These are phyloP conservation scores for Pleurotus ostreatus DNA, from an alignment of 768 basidiomycete genomes.

Conservation along the genomic window DNA sequence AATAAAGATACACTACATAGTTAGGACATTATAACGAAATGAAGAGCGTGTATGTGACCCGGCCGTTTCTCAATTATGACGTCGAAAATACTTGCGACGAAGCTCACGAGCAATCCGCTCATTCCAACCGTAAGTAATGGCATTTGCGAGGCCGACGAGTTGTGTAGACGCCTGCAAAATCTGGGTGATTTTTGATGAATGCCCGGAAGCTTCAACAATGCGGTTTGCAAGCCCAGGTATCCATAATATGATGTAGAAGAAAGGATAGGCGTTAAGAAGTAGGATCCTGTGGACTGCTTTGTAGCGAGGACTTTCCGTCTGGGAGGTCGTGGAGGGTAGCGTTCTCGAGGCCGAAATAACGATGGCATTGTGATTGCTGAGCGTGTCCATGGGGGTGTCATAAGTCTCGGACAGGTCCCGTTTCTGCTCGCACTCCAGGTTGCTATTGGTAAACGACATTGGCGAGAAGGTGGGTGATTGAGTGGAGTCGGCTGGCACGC, in stretches of 20 bases:
- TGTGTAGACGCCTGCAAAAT: constrained; percentile 13
- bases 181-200: constrained; percentile 4
- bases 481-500: neutral
- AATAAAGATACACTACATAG: too few relatives aligned
- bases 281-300: constrained; percentile 7
- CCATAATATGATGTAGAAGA: constrained; percentile 15
- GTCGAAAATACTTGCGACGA: neutral
- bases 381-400: too few relatives aligned
- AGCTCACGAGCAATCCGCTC: constrained; percentile 9
- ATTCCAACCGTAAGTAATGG: constrained; percentile 13
- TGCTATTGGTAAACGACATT: neutral
- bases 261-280: constrained; percentile 14
- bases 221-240: constrained; percentile 13
- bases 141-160: constrained; percentile 12
- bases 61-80: neutral
- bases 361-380: too few relatives aligned
- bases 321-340: too few relatives aligned
- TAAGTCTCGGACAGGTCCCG: too few relatives aligned
- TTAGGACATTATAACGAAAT: too few relatives aligned
- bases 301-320: neutral
- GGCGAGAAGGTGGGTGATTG: neutral
- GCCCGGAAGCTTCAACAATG: constrained; percentile 11
- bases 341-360: too few relatives aligned
- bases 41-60: too few relatives aligned
- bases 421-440: too few relatives aligned